A percentile compares a stretch with the other conserved stretches of the same genome.
These are phyloP conservation scores for Dothideomycetes sp. DNA, from an alignment of 2,329 filamentous ascomycete species.

Conservation along the genomic window DNA sequence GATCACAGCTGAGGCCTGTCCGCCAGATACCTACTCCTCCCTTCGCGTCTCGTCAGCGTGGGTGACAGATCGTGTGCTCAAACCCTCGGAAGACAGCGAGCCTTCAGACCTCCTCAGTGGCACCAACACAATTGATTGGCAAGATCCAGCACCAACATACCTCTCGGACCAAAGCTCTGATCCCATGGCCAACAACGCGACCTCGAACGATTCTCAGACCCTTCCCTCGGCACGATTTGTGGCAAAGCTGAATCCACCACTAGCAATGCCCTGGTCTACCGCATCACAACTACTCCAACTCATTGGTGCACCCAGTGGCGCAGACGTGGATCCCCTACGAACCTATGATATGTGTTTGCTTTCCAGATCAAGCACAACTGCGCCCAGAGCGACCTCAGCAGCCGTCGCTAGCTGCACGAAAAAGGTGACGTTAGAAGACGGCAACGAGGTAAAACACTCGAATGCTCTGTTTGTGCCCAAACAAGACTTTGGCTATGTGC, in stretches of 20 bases:
- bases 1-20: slow-evolving; percentile 51
- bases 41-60: slow-evolving; percentile 65
- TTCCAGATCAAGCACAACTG: slow-evolving; percentile 7
- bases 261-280: slow-evolving; percentile 57
- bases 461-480: slow-evolving; percentile 64
- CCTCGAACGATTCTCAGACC: slow-evolving; percentile 31
- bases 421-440: slow-evolving; percentile 13
- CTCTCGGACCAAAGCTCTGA: slow-evolving; percentile 37
- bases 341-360: slow-evolving; percentile 11
- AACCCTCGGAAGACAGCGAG: slow-evolving; percentile 31
- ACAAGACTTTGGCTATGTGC: slow-evolving; percentile 57
- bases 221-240: slow-evolving; percentile 66
- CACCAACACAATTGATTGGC: slow-evolving; percentile 51
- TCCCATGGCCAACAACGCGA: slow-evolving; percentile 44
- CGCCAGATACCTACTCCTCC: slow-evolving; percentile 44
- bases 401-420: slow-evolving; percentile 13
- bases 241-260: slow-evolving; percentile 63
- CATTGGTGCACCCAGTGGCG: slow-evolving; percentile 25
- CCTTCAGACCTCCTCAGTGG: slow-evolving; percentile 29
- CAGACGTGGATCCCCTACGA: not conserved
- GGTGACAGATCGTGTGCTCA: slow-evolving; percentile 60
- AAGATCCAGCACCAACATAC: slow-evolving; percentile 59
- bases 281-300: slow-evolving; percentile 54
- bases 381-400: too few species aligned
- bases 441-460: slow-evolving; percentile 28